Evolutionary conservation across 1,284 basidiomycete species (phyloP).

Genomic region (Naganishia sp.): DNA sequence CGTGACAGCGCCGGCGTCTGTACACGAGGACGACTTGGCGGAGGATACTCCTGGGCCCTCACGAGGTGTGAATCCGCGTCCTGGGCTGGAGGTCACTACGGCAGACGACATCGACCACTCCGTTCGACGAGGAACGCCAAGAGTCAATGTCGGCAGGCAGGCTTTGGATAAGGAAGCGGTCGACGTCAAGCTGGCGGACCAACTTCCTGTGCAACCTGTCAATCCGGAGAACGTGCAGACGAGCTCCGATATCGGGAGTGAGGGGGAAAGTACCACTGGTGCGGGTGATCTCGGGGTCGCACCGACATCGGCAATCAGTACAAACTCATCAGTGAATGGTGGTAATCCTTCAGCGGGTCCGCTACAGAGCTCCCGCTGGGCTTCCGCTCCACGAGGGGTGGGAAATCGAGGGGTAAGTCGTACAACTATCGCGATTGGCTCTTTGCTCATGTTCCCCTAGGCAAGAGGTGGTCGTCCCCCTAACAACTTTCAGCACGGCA

Average conservation of each 20-base stretch:
- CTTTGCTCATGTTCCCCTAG: not conserved
- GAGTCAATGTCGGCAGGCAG: slow-evolving; percentile 5
- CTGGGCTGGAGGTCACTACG: slow-evolving; percentile 11
- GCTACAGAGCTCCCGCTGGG: slow-evolving; percentile 11
- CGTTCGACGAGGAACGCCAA: not conserved
- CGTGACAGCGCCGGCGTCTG: not conserved
- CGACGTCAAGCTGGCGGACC: slow-evolving; percentile 15
- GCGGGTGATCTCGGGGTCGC: not conserved
- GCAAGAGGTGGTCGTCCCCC: slow-evolving; percentile 8
- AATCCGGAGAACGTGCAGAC: slow-evolving; percentile 17
- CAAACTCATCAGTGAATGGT: not conserved
- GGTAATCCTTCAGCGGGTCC: too few relatives aligned
- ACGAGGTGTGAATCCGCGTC: too few relatives aligned
- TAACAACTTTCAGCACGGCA: not conserved
- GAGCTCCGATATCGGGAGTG: slow-evolving; percentile 17
- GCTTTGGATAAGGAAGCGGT: not conserved
- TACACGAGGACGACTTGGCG: not conserved
- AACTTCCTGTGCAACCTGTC: not conserved
- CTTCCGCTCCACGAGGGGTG: not conserved
- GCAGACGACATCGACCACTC: slow-evolving; percentile 14
- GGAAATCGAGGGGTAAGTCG: slow-evolving; percentile 16
- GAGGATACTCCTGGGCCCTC: not conserved
- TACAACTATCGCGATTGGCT: too few relatives aligned
- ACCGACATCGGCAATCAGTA: not conserved
- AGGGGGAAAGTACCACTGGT: not conserved